Conservation (phyloP, 495 filamentous ascomycete genomes). For the Aspergillus haitiensis region DNA sequence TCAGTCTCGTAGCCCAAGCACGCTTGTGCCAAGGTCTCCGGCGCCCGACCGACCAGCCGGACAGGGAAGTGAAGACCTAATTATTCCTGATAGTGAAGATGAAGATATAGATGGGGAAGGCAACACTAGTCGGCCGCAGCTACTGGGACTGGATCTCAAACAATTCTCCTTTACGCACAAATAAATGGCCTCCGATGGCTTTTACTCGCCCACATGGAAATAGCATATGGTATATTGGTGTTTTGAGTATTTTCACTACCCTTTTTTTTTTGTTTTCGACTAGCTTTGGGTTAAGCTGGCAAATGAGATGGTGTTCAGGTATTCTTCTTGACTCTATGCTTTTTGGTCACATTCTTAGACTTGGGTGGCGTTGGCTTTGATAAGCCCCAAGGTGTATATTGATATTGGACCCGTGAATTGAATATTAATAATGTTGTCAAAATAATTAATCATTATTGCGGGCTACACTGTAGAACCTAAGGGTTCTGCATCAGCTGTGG, state of each 20-base stretch:
- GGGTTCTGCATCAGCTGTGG: background rate
- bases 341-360: constrained; percentile 10
- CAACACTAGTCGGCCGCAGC: constrained; percentile 13
- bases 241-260: constrained; percentile 6
- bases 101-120: constrained; percentile 50
- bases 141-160: constrained; percentile 48
- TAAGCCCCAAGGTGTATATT: constrained; percentile 25
- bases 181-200: constrained; percentile 23
- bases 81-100: constrained; percentile 70
- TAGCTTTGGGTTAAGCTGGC: constrained; percentile 1
- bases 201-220: background rate
- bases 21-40: background rate
- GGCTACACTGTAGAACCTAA: too few relatives aligned
- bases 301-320: background rate
- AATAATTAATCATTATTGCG: too few relatives aligned
- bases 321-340: background rate
- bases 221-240: constrained; percentile 17
- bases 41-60: constrained; percentile 7
- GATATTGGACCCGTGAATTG: background rate
- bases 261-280: background rate
- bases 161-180: constrained; percentile 52
- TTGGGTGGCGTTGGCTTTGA: constrained; percentile 1
- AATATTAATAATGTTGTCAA: constrained; percentile 1
- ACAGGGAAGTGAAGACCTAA: constrained; percentile 74
- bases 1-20: too few relatives aligned